Base-by-base conservation (phyloP, 345 rosid genomes). In the Crucihimalaya himalaica region DNA sequence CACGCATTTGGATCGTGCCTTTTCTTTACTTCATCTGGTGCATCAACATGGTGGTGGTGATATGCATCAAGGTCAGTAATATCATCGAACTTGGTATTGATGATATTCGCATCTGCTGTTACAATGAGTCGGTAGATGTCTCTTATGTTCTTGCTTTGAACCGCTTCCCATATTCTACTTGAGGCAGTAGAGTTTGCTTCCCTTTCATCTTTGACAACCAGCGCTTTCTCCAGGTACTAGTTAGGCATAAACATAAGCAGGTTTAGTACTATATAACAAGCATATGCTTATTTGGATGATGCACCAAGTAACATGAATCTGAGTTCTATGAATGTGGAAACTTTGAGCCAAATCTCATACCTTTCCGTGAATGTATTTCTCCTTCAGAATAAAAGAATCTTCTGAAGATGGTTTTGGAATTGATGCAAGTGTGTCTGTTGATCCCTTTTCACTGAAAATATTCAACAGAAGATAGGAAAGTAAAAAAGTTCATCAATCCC, bases 291-390 rank as follows among this genome's bases (percentile, higher is more conserved):
- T 21, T 37, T 13, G 6, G 35, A n/a, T 7, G 15, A 42, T 16
- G 2, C 16, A 45, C 37, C 37, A 28, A 28, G 46, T 61, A 18
- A 42, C 45, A 31, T 21, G 56, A 46, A 57, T 70, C 42, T 57
- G 6, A 20, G 20, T 27, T 46, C 8, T 29, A 55, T 39, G 12
- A 5, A 71, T 29, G 39, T 1, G 16, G 32, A 63, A 63, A 19
- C 13, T 8, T 61, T 63, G 16, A 48, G 46, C 27, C 29, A 31
- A 27, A 52, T 21, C 32, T 12, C 12, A 40, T 88, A 92, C 98
- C 95, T 92, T 92, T n/a, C 80, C 82, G 1, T 87, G 83, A 75
- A 89, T 87, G 79, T 83, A 92, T 73, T 84, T 90, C 82, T 92
- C 98, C 82, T 88, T 92, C 4, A 56, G 32, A 74, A 46, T 62